phyloP scores from a whole-genome alignment of 345 rosid genomes.

The Trapa bicornis region DNA sequence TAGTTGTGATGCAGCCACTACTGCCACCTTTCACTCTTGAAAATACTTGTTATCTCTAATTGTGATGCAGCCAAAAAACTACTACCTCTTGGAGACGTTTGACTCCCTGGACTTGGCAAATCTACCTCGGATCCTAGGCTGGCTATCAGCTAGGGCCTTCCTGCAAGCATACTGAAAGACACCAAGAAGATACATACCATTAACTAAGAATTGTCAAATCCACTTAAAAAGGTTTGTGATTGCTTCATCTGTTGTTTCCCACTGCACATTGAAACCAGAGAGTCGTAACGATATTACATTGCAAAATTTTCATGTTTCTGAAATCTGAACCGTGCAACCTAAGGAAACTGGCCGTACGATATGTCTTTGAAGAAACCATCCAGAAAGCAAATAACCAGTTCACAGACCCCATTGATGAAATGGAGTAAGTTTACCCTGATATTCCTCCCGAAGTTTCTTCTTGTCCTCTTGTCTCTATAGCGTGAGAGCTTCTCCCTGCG shows the following conservation, averaged over 20 bases:
- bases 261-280: too few species aligned
- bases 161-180: slow-evolving; percentile 84
- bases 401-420: background rate
- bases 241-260: too few species aligned
- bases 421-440: slow-evolving; percentile 49
- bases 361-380: background rate
- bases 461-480: slow-evolving; percentile 86
- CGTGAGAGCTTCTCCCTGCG: slow-evolving; percentile 94
- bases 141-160: slow-evolving; percentile 97
- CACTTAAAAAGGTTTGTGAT: background rate
- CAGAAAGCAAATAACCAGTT: background rate
- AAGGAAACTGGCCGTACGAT: background rate
- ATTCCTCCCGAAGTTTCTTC: slow-evolving; percentile 91
- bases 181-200: background rate
- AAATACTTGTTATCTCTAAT: too few species aligned
- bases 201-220: background rate
- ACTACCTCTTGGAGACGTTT: slow-evolving; percentile 20
- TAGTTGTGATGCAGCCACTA: background rate
- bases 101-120: slow-evolving; percentile 79
- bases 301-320: background rate
- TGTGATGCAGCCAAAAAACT: too few species aligned
- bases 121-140: slow-evolving; percentile 96
- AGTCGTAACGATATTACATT: too few species aligned
- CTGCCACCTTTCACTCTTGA: slow-evolving; percentile 8
- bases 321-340: too few species aligned